These are phyloP conservation scores for Aspergillus panamensis DNA, from an alignment of 495 filamentous ascomycete genomes.

Conservation along the genomic window DNA sequence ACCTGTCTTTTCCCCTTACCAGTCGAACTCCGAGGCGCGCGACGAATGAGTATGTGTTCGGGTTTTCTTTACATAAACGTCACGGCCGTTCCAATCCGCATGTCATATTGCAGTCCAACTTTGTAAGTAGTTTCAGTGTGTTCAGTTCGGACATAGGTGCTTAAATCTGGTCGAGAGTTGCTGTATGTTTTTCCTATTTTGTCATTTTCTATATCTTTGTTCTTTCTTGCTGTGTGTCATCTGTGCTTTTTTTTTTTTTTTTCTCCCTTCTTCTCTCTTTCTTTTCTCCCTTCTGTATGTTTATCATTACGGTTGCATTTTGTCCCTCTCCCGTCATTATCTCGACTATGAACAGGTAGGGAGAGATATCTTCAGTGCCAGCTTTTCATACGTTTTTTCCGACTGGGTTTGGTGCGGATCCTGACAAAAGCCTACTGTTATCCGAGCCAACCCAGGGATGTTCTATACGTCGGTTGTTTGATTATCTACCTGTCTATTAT, in stretches of 20 bases:
- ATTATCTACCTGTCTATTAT: slow-evolving; percentile 8
- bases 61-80: slow-evolving; percentile 22
- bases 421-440: neutral
- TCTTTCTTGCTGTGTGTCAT: slow-evolving; percentile 12
- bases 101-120: slow-evolving; percentile 18
- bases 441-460: slow-evolving; percentile 16
- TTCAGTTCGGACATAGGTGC: slow-evolving; percentile 21
- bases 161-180: slow-evolving; percentile 14
- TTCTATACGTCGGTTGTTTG: slow-evolving; percentile 23
- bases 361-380: slow-evolving; percentile 10
- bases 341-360: slow-evolving; percentile 6
- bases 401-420: slow-evolving; percentile 11
- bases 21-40: slow-evolving; percentile 15
- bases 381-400: slow-evolving; percentile 18
- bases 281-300: slow-evolving; percentile 17
- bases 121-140: slow-evolving; percentile 28
- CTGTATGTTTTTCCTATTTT: slow-evolving; percentile 9
- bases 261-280: slow-evolving; percentile 18
- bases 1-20: slow-evolving; percentile 14
- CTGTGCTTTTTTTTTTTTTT: slow-evolving; percentile 21
- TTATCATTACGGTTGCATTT: slow-evolving; percentile 21
- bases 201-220: neutral
- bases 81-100: slow-evolving; percentile 19
- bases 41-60: slow-evolving; percentile 14
- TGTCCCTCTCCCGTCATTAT: slow-evolving; percentile 11